These are phyloP conservation scores for Aurinia saxatilis DNA, from an alignment of 345 rosid genomes.

Conservation along the genomic window DNA sequence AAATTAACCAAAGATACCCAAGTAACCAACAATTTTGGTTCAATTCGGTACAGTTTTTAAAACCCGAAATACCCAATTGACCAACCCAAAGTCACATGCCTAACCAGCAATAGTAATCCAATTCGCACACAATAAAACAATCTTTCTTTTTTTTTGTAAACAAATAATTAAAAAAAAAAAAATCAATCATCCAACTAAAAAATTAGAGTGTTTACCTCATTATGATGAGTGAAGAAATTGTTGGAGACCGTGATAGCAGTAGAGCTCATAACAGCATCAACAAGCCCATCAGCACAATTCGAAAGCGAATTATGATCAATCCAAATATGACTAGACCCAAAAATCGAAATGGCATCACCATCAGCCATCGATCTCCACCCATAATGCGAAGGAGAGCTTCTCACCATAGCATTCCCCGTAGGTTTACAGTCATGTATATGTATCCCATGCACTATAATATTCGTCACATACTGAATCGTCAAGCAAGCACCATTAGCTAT, in stretches of 20 bases:
- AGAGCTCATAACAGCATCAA: constrained; percentile 66
- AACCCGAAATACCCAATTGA: no score
- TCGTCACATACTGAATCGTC: constrained; percentile 60
- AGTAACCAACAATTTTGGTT: no score
- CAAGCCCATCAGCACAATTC: constrained; percentile 73
- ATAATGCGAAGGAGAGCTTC: constrained; percentile 74
- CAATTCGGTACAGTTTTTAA: no score
- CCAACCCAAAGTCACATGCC: no score
- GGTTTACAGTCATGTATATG: constrained; percentile 65
- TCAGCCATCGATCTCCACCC: constrained; percentile 77
- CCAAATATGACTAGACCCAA: constrained; percentile 79
- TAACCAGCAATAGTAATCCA: not conserved
- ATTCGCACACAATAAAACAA: not conserved
- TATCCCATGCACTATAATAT: constrained; percentile 65
- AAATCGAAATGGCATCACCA: constrained; percentile 68
- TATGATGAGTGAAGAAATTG: constrained; percentile 82
- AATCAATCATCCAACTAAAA: not conserved
- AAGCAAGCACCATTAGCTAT: constrained; percentile 56
- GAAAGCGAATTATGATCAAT: constrained; percentile 86
- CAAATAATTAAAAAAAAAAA: no score
- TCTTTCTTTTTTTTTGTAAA: no score
- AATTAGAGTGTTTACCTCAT: constrained; percentile 38
- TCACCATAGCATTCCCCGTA: constrained; percentile 75
- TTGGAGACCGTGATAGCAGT: constrained; percentile 72
- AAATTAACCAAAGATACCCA: no score